Conservation (phyloP, 768 basidiomycete species). For the Asterophora parasitica region DNA sequence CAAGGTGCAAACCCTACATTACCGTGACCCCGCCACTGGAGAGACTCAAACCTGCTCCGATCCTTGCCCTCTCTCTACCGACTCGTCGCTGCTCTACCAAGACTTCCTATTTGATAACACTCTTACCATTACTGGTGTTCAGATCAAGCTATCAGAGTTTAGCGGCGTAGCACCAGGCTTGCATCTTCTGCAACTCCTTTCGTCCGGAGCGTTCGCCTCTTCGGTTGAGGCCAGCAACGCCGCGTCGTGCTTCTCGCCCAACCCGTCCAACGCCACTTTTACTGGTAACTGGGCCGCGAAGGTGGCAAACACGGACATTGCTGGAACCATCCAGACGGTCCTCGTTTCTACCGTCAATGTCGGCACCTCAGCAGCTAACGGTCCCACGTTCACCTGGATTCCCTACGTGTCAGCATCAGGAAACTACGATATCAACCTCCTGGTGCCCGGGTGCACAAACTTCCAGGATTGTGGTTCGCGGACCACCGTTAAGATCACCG, state of each 20-base stretch:
- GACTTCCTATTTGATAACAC: conserved; percentile 80
- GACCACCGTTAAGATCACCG: conserved; percentile 77
- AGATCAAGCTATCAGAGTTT: conserved; percentile 76
- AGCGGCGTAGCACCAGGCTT: conserved; percentile 74
- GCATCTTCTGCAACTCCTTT: conserved; percentile 88
- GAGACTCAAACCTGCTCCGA: conserved; percentile 73
- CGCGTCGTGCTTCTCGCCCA: conserved; percentile 73
- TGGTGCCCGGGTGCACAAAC: conserved; percentile 81
- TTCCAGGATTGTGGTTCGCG: conserved; percentile 77
- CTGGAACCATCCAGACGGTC: conserved; percentile 76
- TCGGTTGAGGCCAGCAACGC: conserved; percentile 56
- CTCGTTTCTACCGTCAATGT: conserved; percentile 64
- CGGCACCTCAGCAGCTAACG: conserved; percentile 51
- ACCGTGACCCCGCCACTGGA: conserved; percentile 70
- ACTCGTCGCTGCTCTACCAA: conserved; percentile 78
- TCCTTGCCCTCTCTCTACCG: conserved; percentile 75
- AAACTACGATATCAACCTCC: conserved; percentile 76
- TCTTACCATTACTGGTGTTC: conserved; percentile 79
- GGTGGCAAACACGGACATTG: conserved; percentile 63
- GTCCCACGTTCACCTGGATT: conserved; percentile 84
- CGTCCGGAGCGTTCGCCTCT: conserved; percentile 87
- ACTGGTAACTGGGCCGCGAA: conserved; percentile 70
- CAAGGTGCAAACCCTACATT: conserved; percentile 68
- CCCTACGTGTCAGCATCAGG: conserved; percentile 92
- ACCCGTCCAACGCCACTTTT: conserved; percentile 59